Conservation (phyloP, 805 yeast genomes). For the Teunomyces kruisii region DNA sequence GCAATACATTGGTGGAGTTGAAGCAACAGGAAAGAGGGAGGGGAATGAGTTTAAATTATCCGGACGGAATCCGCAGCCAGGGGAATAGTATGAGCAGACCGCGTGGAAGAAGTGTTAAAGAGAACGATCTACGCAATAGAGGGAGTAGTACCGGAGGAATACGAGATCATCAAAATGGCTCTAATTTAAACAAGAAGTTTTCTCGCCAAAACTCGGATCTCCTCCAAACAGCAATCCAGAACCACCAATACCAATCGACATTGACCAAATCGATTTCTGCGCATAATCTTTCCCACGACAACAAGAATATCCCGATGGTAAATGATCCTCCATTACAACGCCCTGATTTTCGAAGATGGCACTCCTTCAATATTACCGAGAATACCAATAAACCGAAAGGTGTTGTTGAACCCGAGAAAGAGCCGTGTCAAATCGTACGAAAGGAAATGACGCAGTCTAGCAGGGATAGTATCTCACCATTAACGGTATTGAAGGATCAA, state of each 20-base stretch:
- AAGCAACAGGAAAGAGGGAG: neutral
- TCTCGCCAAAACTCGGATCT: conserved; percentile 7
- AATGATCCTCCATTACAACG: conserved; percentile 4
- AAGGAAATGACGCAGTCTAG: neutral
- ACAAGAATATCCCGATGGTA: conserved; percentile 11
- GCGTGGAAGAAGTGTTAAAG: neutral
- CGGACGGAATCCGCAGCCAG: neutral
- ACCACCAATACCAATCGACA: conserved; percentile 9
- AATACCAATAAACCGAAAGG: neutral
- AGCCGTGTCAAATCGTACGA: neutral
- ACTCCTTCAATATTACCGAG: conserved; percentile 6
- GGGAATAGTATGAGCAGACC: neutral
- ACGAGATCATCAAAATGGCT: neutral
- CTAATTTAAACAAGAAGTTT: neutral
- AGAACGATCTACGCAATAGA: neutral
- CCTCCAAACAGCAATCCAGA: conserved; percentile 15
- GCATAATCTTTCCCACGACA: conserved; percentile 4
- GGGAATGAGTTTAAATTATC: neutral
- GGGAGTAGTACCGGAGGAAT: neutral
- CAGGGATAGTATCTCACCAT: conserved; percentile 22
- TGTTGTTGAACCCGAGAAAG: neutral
- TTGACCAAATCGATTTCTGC: conserved; percentile 11
- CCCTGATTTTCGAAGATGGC: conserved; percentile 14
- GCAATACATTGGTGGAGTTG: neutral
- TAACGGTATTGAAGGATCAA: conserved; percentile 26